These are phyloP conservation scores for Lachnellula cervina DNA, from an alignment of 2,329 filamentous ascomycete species.

Conservation along the genomic window DNA sequence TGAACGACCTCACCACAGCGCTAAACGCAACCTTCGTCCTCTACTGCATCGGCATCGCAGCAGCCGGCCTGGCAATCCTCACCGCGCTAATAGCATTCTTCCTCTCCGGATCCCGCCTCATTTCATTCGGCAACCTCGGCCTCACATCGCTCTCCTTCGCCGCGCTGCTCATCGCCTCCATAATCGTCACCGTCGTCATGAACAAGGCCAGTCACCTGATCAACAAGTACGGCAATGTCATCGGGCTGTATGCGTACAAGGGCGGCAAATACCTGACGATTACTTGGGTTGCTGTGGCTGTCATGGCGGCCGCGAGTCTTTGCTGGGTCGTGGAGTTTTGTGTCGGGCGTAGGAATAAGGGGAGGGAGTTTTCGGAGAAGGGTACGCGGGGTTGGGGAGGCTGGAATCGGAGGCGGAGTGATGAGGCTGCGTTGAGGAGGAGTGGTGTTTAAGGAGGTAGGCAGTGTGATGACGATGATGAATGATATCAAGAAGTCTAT, in stretches of 20 bases:
- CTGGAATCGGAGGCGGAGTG: conserved; percentile 13
- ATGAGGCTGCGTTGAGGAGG: conserved; percentile 20
- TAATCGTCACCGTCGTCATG: conserved; percentile 62
- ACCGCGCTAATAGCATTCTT: conserved; percentile 42
- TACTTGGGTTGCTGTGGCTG: conserved; percentile 52
- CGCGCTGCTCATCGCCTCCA: conserved; percentile 65
- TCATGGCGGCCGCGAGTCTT: conserved; percentile 35
- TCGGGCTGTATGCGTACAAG: conserved; percentile 33
- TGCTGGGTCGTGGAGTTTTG: conserved; percentile 29
- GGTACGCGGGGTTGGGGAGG: background rate
- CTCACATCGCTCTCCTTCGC: conserved; percentile 44
- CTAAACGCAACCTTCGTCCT: conserved; percentile 51
- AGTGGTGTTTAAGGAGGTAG: conserved; percentile 14
- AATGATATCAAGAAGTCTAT: background rate
- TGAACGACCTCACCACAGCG: conserved; percentile 45
- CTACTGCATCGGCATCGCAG: conserved; percentile 52
- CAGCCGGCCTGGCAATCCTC: conserved; percentile 47
- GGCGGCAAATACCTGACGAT: conserved; percentile 52
- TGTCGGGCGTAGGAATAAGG: conserved; percentile 20
- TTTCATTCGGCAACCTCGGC: conserved; percentile 45
- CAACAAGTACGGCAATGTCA: conserved; percentile 32
- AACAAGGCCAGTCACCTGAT: conserved; percentile 48
- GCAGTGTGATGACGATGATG: background rate
- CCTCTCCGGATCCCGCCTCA: conserved; percentile 36
- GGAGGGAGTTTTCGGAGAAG: conserved; percentile 26